A percentile compares a stretch with the other conserved stretches of the same genome.
These are phyloP conservation scores for Rosellinia necatrix DNA, from an alignment of 2,329 filamentous ascomycete species.

Conservation along the genomic window DNA sequence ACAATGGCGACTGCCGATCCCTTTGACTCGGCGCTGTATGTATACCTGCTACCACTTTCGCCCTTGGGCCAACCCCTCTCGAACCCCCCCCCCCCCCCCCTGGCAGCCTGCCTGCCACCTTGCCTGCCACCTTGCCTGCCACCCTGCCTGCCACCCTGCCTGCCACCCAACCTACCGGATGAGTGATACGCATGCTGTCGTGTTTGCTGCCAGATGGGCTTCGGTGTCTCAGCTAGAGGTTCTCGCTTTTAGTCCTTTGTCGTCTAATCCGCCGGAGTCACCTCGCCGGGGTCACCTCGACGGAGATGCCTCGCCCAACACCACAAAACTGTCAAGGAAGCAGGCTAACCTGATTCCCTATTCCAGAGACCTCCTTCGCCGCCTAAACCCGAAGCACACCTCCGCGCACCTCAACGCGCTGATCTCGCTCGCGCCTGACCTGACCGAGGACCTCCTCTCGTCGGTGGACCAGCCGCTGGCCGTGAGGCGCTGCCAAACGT, in stretches of 20 bases:
- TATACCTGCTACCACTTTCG: slow-evolving; percentile 17
- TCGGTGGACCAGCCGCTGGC: slow-evolving; percentile 95
- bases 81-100: slow-evolving; percentile 12
- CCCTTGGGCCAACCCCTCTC: background rate
- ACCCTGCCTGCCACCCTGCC: background rate
- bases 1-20: slow-evolving; percentile 63
- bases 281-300: background rate
- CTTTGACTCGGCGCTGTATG: slow-evolving; percentile 78
- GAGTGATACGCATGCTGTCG: background rate
- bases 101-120: slow-evolving; percentile 9
- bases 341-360: background rate
- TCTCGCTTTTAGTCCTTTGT: background rate
- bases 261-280: background rate
- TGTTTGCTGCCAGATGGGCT: background rate
- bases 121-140: background rate
- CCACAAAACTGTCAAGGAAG: background rate
- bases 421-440: slow-evolving; percentile 83
- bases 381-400: slow-evolving; percentile 93
- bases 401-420: slow-evolving; percentile 85
- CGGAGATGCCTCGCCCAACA: background rate
- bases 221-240: background rate
- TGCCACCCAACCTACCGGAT: background rate
- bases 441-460: slow-evolving; percentile 96
- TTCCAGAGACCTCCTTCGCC: slow-evolving; percentile 93
- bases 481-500: slow-evolving; percentile 82